Percentiles rank a stretch among this genome's conserved stretches.
These are phyloP conservation scores for Haematococcus lacustris DNA, from an alignment of 139 green algal species.

Conservation along the genomic window DNA sequence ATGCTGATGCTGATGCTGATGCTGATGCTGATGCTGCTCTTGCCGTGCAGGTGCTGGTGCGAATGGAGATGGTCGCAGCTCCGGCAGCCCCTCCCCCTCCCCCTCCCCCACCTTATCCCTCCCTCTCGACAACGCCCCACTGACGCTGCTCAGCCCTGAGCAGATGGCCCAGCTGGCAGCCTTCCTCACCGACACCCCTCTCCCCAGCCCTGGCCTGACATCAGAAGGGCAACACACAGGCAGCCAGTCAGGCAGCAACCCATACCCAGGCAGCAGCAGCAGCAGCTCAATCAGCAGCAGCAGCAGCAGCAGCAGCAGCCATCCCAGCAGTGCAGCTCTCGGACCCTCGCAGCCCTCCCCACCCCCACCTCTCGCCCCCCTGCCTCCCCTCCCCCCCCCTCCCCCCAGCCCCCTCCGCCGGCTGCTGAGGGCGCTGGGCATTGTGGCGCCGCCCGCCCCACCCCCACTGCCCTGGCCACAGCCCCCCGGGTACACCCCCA, in stretches of 20 bases:
- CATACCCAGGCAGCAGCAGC: background rate
- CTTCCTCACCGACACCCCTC: slow-evolving; percentile 5
- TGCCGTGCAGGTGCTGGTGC: no score
- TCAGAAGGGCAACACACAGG: background rate
- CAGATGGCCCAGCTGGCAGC: slow-evolving; percentile 21
- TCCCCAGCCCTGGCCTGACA: background rate
- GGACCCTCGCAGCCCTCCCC: no score
- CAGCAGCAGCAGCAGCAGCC: background rate
- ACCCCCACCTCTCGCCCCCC: no score
- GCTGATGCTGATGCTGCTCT: no score
- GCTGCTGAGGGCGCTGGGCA: background rate
- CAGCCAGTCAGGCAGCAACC: no score
- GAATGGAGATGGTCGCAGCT: no score
- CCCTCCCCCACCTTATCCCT: no score
- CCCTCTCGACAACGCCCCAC: slow-evolving; percentile 6
- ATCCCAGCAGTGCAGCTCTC: no score
- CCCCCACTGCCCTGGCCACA: slow-evolving; percentile 21
- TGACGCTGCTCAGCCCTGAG: slow-evolving; percentile 8
- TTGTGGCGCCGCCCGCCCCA: background rate
- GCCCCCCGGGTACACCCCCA: slow-evolving; percentile 2
- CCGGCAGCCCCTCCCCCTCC: no score
- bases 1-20: no score
- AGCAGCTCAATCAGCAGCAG: background rate
- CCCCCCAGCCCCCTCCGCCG: background rate
- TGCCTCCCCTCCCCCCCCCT: no score